phyloP scores from a whole-genome alignment of 192 early-diverging fungal genomes.

The Anaeromyces robustus region DNA sequence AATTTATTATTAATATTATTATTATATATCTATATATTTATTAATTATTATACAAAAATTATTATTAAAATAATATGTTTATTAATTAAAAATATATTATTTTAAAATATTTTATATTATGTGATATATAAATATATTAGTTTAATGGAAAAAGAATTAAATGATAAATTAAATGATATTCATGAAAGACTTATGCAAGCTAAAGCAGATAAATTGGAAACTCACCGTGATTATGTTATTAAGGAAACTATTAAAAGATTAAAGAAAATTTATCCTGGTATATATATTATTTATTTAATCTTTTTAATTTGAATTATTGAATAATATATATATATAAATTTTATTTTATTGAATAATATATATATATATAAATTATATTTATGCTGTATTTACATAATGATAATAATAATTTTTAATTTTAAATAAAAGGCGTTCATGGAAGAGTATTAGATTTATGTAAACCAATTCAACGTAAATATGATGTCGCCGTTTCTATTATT shows the following conservation, averaged over 20 bases:
- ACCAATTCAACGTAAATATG: constrained; percentile 86
- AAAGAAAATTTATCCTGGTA: constrained; percentile 44
- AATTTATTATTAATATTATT: background rate
- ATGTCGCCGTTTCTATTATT: constrained; percentile 66
- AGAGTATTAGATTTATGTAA: constrained; percentile 76
- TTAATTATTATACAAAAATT: no score
- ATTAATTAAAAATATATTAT: no score
- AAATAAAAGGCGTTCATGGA: constrained; percentile 55
- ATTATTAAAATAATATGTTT: no score
- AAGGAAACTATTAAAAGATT: constrained; percentile 23
- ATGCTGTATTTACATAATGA: no score
- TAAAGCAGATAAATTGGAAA: constrained; percentile 66
- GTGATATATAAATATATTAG: constrained; percentile 8
- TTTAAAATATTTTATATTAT: no score
- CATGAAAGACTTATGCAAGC: constrained; percentile 65
- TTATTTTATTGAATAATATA: no score
- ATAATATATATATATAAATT: no score
- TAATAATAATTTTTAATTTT: no score
- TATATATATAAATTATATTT: no score
- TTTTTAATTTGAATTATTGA: no score
- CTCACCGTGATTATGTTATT: constrained; percentile 43
- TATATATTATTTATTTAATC: background rate
- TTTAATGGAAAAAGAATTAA: constrained; percentile 51
- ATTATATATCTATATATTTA: no score
- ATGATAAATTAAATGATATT: constrained; percentile 68